A percentile compares a stretch with the other conserved stretches of the same genome.
Evolutionary conservation across 2,329 filamentous ascomycete genomes (phyloP).

Genomic region (Paraphoma sp.): DNA sequence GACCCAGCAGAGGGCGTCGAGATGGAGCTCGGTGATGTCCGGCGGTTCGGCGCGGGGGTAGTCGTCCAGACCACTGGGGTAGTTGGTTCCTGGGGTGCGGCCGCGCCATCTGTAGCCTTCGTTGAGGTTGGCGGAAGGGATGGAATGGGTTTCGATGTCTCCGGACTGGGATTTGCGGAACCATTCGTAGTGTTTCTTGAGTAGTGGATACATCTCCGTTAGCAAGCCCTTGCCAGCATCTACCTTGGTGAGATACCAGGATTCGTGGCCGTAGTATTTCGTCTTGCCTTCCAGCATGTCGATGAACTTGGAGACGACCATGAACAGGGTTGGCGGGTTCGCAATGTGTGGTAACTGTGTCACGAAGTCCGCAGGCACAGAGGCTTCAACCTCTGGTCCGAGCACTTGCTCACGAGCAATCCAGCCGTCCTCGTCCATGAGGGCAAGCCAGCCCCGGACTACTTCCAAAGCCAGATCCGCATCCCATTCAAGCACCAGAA

Average conservation of each 20-base stretch:
- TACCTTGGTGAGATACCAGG: conserved; percentile 64
- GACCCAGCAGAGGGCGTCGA: conserved; percentile 93
- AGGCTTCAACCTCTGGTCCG: conserved; percentile 84
- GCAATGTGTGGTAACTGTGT: conserved; percentile 95
- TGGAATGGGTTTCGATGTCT: conserved; percentile 56
- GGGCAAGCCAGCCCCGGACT: conserved; percentile 88
- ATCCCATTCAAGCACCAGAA: conserved; percentile 91
- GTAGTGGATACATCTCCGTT: conserved; percentile 79
- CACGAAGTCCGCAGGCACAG: conserved; percentile 88
- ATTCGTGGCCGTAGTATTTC: conserved; percentile 61
- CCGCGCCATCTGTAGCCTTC: conserved; percentile 94
- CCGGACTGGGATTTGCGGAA: conserved; percentile 89
- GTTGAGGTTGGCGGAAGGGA: conserved; percentile 53
- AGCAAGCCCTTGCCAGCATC: conserved; percentile 75
- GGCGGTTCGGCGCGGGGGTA: conserved; percentile 91
- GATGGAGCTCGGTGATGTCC: conserved; percentile 89
- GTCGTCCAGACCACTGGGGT: conserved; percentile 92
- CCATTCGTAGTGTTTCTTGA: conserved; percentile 89
- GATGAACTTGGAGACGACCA: conserved; percentile 81
- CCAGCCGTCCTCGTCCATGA: conserved; percentile 96
- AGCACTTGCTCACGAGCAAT: conserved; percentile 95
- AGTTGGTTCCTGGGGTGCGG: conserved; percentile 78
- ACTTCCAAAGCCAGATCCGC: conserved; percentile 84
- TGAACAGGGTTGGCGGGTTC: conserved; percentile 91
- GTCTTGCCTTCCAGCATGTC: conserved; percentile 53